Evolutionary conservation across 441 rosid genomes (phyloP).

Genomic region (Croton setiger): DNA sequence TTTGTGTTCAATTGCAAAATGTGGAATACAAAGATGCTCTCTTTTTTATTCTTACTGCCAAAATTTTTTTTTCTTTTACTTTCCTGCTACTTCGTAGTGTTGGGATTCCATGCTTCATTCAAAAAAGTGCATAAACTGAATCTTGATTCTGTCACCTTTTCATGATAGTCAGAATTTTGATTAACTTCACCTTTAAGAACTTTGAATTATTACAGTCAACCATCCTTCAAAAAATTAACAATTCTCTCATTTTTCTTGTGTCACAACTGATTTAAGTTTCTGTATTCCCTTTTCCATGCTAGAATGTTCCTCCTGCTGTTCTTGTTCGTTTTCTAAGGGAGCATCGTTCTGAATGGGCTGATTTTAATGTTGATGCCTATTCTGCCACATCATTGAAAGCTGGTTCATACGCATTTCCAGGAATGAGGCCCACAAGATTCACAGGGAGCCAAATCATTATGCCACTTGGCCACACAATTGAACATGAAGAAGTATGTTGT

Average conservation of each 20-base stretch:
- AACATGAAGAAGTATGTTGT: conserved; percentile 83
- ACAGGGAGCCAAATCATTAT: conserved; percentile 91
- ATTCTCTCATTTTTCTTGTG: not conserved
- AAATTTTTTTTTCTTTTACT: not conserved
- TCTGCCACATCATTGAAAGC: conserved; percentile 86
- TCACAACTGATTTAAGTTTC: conserved; percentile 6
- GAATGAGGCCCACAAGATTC: conserved; percentile 90
- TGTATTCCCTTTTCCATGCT: conserved; percentile 12
- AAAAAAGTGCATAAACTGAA: not conserved
- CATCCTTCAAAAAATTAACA: not conserved
- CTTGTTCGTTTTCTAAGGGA: conserved; percentile 91
- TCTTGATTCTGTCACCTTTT: not conserved
- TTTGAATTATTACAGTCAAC: not conserved
- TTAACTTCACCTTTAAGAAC: not conserved
- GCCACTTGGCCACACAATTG: conserved; percentile 97
- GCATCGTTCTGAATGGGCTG: conserved; percentile 99
- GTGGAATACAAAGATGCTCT: not conserved
- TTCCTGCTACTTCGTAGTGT: not conserved
- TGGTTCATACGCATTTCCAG: conserved; percentile 76
- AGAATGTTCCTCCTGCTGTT: conserved; percentile 97
- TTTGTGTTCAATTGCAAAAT: not conserved
- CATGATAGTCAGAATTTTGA: not conserved
- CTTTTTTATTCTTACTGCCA: not conserved
- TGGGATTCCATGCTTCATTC: not conserved
- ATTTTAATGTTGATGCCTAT: conserved; percentile 94